Base-by-base conservation (phyloP, 2,329 filamentous ascomycete species). In the Alternaria panax region DNA sequence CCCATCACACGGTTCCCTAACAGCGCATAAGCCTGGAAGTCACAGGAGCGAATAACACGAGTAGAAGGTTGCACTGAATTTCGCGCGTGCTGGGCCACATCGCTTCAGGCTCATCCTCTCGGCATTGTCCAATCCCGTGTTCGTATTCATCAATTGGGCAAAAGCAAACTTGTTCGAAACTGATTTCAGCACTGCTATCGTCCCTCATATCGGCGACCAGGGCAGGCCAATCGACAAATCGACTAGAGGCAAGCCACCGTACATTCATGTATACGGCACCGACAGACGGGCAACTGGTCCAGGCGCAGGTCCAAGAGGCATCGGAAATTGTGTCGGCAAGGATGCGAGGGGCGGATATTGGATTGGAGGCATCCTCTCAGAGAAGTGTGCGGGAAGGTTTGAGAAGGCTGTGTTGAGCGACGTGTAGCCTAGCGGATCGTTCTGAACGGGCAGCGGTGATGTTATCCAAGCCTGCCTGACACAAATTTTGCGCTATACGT, bases 281-380 rank as follows among this genome's bases (percentile, higher is more conserved):
- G 47, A 57, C 25, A 50, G 28, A 24, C 51, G 57, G 14, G 32
- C 38, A 18, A 45, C 52, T 12, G 57, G 60, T 7, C 38, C 58
- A 34, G 36, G 34, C 18, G n/a, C 59, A 45, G 34, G 34, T 22
- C 14, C 63, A 16, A 54, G 64, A 24, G 60, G 66, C 14, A 25
- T 60, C 3, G 64, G 52, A 11, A 47, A 16, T 32, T 60, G 51
- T 51, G 18, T 65, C 3, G 69, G 69, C 6, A 64, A 51, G 54
- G 69, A 71, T 60, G 22, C 24, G 28, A 41, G 62, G 40, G 67
- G 69, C 22, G 65, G 69, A 41, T 71, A 59, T 53, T 69, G 66
- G 64, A 2, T 70, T 45, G 58, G 51, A 8, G 43, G 28, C 11
- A 7, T 61, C n/a, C 24, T 55, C 42, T 36, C 51, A 14, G 54